Evolutionary conservation across 1,284 basidiomycete genomes (phyloP).

Genomic region (Cryptococcus wingfieldii): DNA sequence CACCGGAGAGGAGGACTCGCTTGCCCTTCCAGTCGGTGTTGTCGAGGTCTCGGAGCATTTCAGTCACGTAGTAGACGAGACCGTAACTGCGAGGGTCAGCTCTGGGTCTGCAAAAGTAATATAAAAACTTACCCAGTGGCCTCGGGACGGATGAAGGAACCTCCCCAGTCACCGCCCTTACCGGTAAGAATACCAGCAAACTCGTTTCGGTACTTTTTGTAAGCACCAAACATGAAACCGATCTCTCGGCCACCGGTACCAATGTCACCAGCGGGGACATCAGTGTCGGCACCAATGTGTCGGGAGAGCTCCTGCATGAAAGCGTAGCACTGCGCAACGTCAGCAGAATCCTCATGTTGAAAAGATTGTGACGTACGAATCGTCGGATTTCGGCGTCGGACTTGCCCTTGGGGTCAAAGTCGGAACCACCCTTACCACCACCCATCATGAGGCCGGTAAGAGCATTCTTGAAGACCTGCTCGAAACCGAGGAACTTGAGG

Average conservation of each 20-base stretch:
- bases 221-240: constrained; percentile 67
- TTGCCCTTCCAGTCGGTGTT: constrained; percentile 55
- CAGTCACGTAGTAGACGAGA: constrained; percentile 71
- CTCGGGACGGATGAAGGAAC: constrained; percentile 67
- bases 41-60: constrained; percentile 50
- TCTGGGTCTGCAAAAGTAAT: background rate
- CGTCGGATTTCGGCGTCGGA: constrained; percentile 69
- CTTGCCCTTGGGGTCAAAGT: constrained; percentile 80
- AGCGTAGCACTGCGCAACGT: constrained; percentile 47
- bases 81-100: constrained; percentile 55
- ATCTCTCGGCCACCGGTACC: constrained; percentile 66
- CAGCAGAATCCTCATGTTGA: background rate
- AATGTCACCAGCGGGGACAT: constrained; percentile 77
- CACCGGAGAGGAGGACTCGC: constrained; percentile 67
- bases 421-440: constrained; percentile 65
- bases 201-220: constrained; percentile 71
- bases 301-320: constrained; percentile 71
- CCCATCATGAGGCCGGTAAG: constrained; percentile 74
- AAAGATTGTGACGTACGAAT: constrained; percentile 52
- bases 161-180: constrained; percentile 70
- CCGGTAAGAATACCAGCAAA: constrained; percentile 73
- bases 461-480: constrained; percentile 80
- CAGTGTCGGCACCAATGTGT: constrained; percentile 68
- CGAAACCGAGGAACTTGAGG: constrained; percentile 80
- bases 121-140: constrained; percentile 53